Conservation (phyloP, 192 early-diverging fungal species). For the Podila clonocystis region DNA sequence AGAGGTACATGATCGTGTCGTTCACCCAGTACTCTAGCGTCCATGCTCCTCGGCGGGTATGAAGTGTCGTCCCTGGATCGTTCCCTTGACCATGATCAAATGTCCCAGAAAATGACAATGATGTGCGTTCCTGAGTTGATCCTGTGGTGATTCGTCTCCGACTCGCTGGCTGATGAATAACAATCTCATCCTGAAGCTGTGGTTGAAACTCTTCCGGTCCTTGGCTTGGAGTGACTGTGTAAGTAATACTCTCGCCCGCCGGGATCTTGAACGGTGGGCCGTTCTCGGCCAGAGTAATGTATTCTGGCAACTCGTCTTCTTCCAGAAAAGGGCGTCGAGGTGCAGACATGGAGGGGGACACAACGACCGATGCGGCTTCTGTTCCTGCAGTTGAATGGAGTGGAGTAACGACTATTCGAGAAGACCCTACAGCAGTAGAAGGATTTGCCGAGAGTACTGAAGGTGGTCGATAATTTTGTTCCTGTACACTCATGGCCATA, state of each 20-base stretch:
- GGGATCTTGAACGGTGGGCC: constrained; percentile 21
- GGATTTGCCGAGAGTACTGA: too few relatives aligned
- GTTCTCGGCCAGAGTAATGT: constrained; percentile 4
- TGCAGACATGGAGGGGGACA: background rate
- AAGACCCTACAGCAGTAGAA: too few relatives aligned
- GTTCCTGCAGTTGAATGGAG: background rate
- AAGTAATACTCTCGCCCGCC: constrained; percentile 19
- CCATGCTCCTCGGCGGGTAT: constrained; percentile 13
- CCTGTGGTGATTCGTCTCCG: background rate
- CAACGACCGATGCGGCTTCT: background rate
- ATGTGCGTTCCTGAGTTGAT: constrained; percentile 1
- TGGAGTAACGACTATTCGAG: background rate
- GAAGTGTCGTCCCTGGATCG: background rate
- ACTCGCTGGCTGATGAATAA: background rate
- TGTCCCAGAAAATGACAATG: background rate
- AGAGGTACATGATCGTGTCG: constrained; percentile 31
- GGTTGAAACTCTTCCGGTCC: constrained; percentile 27
- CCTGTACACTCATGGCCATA: too few relatives aligned
- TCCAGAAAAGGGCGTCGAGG: constrained; percentile 25
- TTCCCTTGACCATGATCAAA: background rate
- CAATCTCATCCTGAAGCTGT: background rate
- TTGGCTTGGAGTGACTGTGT: constrained; percentile 24
- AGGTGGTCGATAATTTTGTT: too few relatives aligned
- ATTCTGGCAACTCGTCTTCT: constrained; percentile 37
- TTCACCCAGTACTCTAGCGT: constrained; percentile 44